Base-by-base conservation (phyloP, 257 asterid species). In the Sherardia arvensis region DNA sequence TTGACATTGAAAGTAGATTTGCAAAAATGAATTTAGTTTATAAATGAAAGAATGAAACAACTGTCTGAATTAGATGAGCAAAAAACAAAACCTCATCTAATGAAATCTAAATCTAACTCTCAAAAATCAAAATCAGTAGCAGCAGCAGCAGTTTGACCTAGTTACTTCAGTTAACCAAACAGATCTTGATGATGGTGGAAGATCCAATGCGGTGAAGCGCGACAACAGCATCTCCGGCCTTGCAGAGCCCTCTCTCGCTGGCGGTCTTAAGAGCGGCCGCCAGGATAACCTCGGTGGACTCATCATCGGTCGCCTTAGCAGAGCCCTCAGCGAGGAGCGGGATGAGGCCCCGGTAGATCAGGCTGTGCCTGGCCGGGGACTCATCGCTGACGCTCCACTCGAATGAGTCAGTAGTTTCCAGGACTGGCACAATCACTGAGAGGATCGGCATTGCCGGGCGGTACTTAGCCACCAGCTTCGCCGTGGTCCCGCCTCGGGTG, bases 401-500 rank as follows among this genome's bases (percentile, higher is more conserved):
- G 15, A 88, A 88, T 0, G 84, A 77, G 61, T 88, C 92, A 0
- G 87, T 85, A 3, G 86, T 83, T n/a, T n/a, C n/a, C 33, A 85
- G 36, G 7, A 85, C 78, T 0, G 96, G 96, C 48, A 88, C 96
- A 21, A 88, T 95, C 67, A 88, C 96, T 0, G 96, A 88, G 25
- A 88, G 58, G 63, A 89, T 81, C 2, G 96, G 96, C 32, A 89
- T 95, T 0, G 90, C 90, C 1, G 95, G 96, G 49, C 96, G 59
- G 18, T 89, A 89, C 84, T 89, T 89, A 38, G 95, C 95, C 5
- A 86, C 96, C 61, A 89, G 45, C 78, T 83, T 89, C n/a, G 96
- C 95, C 0, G 96, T 89, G 0, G 83, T 77, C 67, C 96, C 96
- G 1, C 95, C 96, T 6, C 95, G 90, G 27, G 96, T 89, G 78